A percentile compares a stretch with the other conserved stretches of the same genome.
Evolutionary conservation across 495 filamentous ascomycete genomes (phyloP).

Genomic region (Aspergillus homomorphus): DNA sequence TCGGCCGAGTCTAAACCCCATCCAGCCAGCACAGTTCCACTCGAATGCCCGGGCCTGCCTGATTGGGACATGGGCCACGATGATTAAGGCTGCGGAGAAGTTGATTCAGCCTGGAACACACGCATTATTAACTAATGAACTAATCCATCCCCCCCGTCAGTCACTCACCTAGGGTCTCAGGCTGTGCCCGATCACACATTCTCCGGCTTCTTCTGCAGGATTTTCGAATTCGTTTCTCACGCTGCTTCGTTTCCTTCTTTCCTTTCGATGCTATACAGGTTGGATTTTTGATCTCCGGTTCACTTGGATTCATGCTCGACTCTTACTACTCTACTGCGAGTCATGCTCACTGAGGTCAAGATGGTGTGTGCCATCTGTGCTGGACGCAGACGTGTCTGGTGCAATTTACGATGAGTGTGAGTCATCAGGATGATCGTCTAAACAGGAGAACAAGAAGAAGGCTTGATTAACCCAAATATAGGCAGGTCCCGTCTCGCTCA

Average conservation of each 20-base stretch:
- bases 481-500: not conserved
- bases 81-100: not conserved
- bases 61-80: not conserved
- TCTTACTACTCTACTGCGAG: no score
- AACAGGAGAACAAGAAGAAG: no score
- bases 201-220: not conserved
- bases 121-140: not conserved
- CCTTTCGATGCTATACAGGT: no score
- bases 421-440: not conserved
- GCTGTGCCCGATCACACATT: not conserved
- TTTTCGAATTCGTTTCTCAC: no score
- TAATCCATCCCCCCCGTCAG: no score
- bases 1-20: constrained; percentile 16
- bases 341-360: no score
- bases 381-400: no score
- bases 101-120: not conserved
- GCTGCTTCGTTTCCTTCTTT: no score
- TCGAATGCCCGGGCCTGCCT: constrained; percentile 1
- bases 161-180: no score
- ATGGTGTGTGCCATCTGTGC: no score
- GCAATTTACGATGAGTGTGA: not conserved
- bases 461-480: not conserved
- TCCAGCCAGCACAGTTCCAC: not conserved
- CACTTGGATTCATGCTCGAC: no score
- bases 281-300: no score